phyloP scores from a whole-genome alignment of 1,139 yeast species.

The Meyerozyma carpophila region DNA sequence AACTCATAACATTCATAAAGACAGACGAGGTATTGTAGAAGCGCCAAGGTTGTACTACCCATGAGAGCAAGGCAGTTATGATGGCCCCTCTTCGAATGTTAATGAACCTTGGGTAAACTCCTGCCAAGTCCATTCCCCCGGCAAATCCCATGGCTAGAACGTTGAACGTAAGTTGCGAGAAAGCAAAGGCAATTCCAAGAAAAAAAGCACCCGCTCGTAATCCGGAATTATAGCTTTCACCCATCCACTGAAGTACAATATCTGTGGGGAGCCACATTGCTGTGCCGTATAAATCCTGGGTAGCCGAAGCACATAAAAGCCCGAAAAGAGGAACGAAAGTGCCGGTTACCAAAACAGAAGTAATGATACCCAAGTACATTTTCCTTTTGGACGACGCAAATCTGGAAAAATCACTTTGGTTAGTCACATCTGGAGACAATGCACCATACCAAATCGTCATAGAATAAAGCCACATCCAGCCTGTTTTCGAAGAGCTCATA shows the following conservation, averaged over 20 bases:
- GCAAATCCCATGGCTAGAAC: conserved; percentile 19
- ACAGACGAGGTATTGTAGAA: conserved; percentile 3
- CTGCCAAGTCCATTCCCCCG: conserved; percentile 27
- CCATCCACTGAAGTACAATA: conserved; percentile 20
- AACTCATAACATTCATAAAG: conserved; percentile 6
- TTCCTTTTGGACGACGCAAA: conserved; percentile 13
- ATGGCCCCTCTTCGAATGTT: conserved; percentile 20
- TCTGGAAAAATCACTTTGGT: conserved; percentile 4
- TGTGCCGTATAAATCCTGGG: conserved; percentile 18
- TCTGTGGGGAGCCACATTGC: conserved; percentile 33
- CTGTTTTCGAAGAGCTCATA: conserved; percentile 1
- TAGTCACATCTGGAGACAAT: conserved; percentile 4
- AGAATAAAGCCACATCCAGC: conserved; percentile 5
- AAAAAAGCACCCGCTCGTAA: conserved; percentile 31
- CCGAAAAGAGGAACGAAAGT: conserved; percentile 19
- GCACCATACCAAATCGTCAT: conserved; percentile 5
- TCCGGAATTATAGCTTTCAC: conserved; percentile 16
- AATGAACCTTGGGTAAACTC: conserved; percentile 23
- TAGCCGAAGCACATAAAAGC: conserved; percentile 25
- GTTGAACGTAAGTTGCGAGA: conserved; percentile 19
- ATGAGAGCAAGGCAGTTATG: conserved; percentile 2
- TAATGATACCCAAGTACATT: conserved; percentile 12
- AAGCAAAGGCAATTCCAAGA: conserved; percentile 15
- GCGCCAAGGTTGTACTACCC: conserved; percentile 4
- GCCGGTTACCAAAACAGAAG: conserved; percentile 13